Percentiles rank a stretch among this genome's conserved stretches.
These are phyloP conservation scores for Clarireedia hainanense DNA, from an alignment of 2,329 filamentous ascomycete species.

Conservation along the genomic window DNA sequence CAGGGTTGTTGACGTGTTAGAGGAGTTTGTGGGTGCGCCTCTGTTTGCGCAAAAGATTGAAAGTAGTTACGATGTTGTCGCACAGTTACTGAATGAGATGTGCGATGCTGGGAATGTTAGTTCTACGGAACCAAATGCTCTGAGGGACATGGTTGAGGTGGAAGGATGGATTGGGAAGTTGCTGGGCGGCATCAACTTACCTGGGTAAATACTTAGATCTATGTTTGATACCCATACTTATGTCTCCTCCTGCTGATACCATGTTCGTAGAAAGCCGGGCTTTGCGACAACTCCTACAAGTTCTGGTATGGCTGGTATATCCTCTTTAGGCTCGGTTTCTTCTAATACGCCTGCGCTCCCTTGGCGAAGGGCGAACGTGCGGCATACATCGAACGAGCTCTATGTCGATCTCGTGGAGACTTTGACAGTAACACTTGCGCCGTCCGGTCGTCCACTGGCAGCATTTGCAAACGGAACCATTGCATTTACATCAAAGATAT, in stretches of 20 bases:
- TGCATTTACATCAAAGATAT: constrained; percentile 91
- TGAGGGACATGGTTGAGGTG: constrained; percentile 86
- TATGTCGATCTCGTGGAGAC: constrained; percentile 95
- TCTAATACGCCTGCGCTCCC: constrained; percentile 55
- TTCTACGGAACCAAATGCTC: constrained; percentile 87
- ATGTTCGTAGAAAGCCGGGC: constrained; percentile 23
- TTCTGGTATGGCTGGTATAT: constrained; percentile 28
- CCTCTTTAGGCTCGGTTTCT: constrained; percentile 26
- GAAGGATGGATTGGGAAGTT: constrained; percentile 86
- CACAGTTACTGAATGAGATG: constrained; percentile 90
- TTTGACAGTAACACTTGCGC: constrained; percentile 77
- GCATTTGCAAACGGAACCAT: constrained; percentile 89
- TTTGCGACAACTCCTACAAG: constrained; percentile 22
- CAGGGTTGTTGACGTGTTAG: constrained; percentile 82
- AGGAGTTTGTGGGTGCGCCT: constrained; percentile 88
- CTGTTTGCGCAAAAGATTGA: constrained; percentile 82
- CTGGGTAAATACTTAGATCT: constrained; percentile 45
- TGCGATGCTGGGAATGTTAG: constrained; percentile 86
- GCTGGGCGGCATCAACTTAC: constrained; percentile 77
- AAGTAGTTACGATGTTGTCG: constrained; percentile 83
- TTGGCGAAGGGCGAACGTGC: constrained; percentile 85
- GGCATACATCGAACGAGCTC: constrained; percentile 93
- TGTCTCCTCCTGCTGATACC: not conserved
- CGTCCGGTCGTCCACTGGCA: constrained; percentile 78
- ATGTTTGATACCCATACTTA: not conserved